Base-by-base conservation (phyloP, 345 rosid genomes). In the Rhodomyrtus tomentosa region DNA sequence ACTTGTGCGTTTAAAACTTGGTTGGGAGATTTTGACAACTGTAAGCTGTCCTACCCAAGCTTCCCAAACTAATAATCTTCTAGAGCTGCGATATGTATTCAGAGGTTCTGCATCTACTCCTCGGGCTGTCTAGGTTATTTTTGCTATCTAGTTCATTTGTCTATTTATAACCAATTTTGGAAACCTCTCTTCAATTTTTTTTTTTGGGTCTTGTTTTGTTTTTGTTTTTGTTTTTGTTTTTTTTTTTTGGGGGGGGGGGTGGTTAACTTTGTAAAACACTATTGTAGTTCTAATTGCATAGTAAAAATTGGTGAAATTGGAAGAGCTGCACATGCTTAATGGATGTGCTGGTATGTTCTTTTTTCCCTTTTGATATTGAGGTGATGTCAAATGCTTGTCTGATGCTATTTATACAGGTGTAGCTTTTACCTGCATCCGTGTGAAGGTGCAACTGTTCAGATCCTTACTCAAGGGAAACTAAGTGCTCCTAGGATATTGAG, bases 401-500 rank as follows among this genome's bases (percentile, higher is more conserved):
- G 80, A 84, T 55, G 40, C 59, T 84, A 29, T 54, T 88, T 89
- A 50, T 87, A 45, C 95, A 98, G 99, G 89, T 98, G 95, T 89
- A 96, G 99, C 91, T 98, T 98, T 93, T 98, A 90, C 91, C 92
- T 98, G 87, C 98, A 93, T 85, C 96, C 98, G 55, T 94, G 93
- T 87, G 99, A 96, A 92, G 99, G 98, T 72, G 93, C 98, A 25
- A 59, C 93, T 82, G 89, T 89, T 82, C 98, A 95, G 91, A 94
- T 96, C 83, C 93, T 93, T 86, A 95, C 99, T 29, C 98, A 95
- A 86, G 99, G 99, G 90, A 98, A 98, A 89, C 91, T 98, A 59
- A 98, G 98, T 90, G 99, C 99, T 72, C 99, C 99, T 72, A 92
- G 99, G 74, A 98, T 98, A 90, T 89, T 98, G 92, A 95, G 99